Evolutionary conservation across 2,329 filamentous ascomycete species (phyloP).

Genomic region (Niveomyces coronatus): DNA sequence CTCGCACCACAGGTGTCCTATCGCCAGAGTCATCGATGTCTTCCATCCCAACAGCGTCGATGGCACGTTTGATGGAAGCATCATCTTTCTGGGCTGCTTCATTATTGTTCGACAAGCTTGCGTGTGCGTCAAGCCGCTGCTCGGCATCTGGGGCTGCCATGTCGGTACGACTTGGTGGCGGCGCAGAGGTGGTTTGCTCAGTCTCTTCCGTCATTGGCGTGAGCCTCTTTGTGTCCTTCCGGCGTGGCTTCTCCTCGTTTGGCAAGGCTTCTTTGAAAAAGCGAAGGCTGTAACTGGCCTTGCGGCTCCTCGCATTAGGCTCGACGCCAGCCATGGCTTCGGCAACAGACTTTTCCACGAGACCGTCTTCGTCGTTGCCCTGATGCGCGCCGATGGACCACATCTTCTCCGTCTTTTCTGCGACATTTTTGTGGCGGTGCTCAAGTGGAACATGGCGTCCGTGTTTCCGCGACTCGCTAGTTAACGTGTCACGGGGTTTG

Average conservation of each 20-base stretch:
- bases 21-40: slow-evolving; percentile 3
- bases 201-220: slow-evolving; percentile 26
- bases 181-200: slow-evolving; percentile 12
- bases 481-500: slow-evolving; percentile 1
- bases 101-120: too few species aligned
- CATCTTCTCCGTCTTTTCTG: slow-evolving; percentile 52
- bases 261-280: slow-evolving; percentile 58
- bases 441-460: slow-evolving; percentile 21
- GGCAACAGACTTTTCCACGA: slow-evolving; percentile 55
- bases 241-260: slow-evolving; percentile 44
- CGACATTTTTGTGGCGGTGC: slow-evolving; percentile 31
- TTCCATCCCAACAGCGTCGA: slow-evolving; percentile 1
- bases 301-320: slow-evolving; percentile 53
- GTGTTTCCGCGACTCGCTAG: slow-evolving; percentile 3
- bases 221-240: slow-evolving; percentile 37
- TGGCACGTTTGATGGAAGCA: too few species aligned
- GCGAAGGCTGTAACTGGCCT: slow-evolving; percentile 55
- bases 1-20: slow-evolving; percentile 7
- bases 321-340: slow-evolving; percentile 52
- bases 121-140: not conserved
- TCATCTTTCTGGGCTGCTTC: too few species aligned
- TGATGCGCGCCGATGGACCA: slow-evolving; percentile 52
- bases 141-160: not conserved
- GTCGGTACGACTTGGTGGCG: slow-evolving; percentile 6
- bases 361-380: slow-evolving; percentile 39